A percentile compares a stretch with the other conserved stretches of the same genome.
Conservation (phyloP, 176 grass and related monocot genomes). For the Poa annua region DNA sequence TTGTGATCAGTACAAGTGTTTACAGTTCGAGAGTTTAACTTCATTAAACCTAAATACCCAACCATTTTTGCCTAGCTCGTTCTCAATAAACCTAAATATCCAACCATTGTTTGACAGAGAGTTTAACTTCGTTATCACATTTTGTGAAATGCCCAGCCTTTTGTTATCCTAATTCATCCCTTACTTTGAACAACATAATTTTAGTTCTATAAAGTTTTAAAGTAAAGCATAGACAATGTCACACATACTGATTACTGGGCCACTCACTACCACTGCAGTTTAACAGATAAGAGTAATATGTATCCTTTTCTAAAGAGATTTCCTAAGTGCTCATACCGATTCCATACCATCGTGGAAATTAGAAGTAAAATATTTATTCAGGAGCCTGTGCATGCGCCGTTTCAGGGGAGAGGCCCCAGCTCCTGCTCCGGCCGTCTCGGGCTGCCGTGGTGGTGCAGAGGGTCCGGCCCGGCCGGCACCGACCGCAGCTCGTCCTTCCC, state of each 20-base stretch:
- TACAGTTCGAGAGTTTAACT: neutral
- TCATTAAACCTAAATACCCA: neutral
- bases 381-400: neutral
- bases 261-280: neutral
- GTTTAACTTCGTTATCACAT: neutral
- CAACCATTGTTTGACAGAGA: neutral
- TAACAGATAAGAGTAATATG: neutral
- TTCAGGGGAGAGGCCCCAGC: neutral
- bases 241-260: neutral
- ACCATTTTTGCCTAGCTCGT: neutral
- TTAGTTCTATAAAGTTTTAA: neutral
- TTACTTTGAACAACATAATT: neutral
- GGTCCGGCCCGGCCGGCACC: slow-evolving; percentile 46
- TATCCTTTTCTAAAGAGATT: neutral
- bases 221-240: slow-evolving; percentile 15
- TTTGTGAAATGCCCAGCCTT: neutral
- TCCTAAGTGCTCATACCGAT: neutral
- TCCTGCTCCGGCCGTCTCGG: slow-evolving; percentile 40
- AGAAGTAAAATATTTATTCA: neutral
- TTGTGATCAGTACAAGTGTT: neutral
- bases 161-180: neutral
- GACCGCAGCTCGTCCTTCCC: slow-evolving; percentile 30
- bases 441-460: slow-evolving; percentile 55
- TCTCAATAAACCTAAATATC: neutral
- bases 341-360: slow-evolving; percentile 13